Base-by-base conservation (phyloP, 768 basidiomycete genomes). In the Russula virescens region DNA sequence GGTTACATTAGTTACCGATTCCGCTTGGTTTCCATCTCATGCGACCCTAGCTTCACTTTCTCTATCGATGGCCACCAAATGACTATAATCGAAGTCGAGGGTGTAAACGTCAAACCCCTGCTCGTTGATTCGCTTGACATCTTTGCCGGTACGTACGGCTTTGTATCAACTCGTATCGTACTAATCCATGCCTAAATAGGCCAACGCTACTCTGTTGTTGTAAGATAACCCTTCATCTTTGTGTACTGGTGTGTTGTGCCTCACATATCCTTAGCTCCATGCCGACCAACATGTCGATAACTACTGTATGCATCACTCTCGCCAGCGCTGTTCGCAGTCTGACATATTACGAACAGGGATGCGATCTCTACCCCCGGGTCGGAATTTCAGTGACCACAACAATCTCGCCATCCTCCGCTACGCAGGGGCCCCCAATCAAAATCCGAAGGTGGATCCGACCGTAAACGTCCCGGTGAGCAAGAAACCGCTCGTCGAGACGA, bases 21-120 rank as follows among this genome's bases (percentile, higher is more conserved):
- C 72, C 78, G 84, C 6, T 42, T 87, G 5, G 62, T 86, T 34
- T 73, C 76, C 8, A 75, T 79, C 14, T 80, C 83, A n/a, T 86
- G 85, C 68, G 70, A 74, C 73, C 69, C 73, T 10, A 58, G 60
- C 51, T 72, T 63, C 52, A 54, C 38, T 6, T 71, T 73, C 63
- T 69, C 70, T 19, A 72, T 72, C 34, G 71, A 72, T 25, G 51
- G 49, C 3, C 73, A 73, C 52, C 31, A 52, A 8, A 43, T 73
- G 65, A 71, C 70, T 6, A 50, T 73, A 31, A 73, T 73, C 46
- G 72, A 73, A 54, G 73, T 67, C 18, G 73, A 73, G 21, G 71
- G 68, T 10, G 38, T 26, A 31, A 62, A 61, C 49, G 55, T 58
- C 3, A 23, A 69, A 40, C 71, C 72, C 3, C 57, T 68, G 8